Percentiles rank a stretch among this genome's conserved stretches.
phyloP scores from a whole-genome alignment of 2,329 filamentous ascomycete species.

The Fusarium euwallaceae region DNA sequence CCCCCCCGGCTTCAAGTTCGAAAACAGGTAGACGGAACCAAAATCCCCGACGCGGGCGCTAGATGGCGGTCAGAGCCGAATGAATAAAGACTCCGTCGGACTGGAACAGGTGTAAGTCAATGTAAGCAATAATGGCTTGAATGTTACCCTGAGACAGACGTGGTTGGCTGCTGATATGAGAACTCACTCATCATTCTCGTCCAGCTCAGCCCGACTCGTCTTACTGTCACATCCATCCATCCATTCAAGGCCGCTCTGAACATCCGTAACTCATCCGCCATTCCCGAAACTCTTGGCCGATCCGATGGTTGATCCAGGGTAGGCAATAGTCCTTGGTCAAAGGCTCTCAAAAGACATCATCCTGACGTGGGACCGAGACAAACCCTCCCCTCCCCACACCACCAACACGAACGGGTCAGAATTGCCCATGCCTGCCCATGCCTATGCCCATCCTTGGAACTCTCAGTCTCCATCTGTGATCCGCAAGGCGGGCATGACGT shows the following conservation, averaged over 20 bases:
- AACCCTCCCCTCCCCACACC: conserved; percentile 29
- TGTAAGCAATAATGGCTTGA: conserved; percentile 8
- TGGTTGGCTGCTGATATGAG: not conserved
- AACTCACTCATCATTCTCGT: not conserved
- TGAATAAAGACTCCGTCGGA: conserved; percentile 6
- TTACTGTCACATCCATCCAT: conserved; percentile 8
- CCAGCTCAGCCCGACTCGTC: conserved; percentile 5
- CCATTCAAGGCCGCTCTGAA: conserved; percentile 9
- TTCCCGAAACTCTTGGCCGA: conserved; percentile 16
- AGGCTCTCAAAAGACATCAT: conserved; percentile 29
- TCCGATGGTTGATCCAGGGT: conserved; percentile 28
- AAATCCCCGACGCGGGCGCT: conserved; percentile 16
- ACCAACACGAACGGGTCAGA: conserved; percentile 19
- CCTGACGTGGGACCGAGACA: conserved; percentile 34
- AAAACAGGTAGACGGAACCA: conserved; percentile 12
- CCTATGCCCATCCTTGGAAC: conserved; percentile 2
- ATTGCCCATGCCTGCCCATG: conserved; percentile 4
- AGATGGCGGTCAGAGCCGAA: conserved; percentile 12
- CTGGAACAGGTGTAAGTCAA: conserved; percentile 27
- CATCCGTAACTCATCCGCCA: conserved; percentile 21
- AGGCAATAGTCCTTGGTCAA: conserved; percentile 2
- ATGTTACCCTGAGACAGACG: not conserved
- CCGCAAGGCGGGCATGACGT: conserved; percentile 42
- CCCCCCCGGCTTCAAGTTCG: not conserved
- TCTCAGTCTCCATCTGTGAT: conserved; percentile 22